Conservation (phyloP, 306 rosid genomes). For the Alnus glutinosa region DNA sequence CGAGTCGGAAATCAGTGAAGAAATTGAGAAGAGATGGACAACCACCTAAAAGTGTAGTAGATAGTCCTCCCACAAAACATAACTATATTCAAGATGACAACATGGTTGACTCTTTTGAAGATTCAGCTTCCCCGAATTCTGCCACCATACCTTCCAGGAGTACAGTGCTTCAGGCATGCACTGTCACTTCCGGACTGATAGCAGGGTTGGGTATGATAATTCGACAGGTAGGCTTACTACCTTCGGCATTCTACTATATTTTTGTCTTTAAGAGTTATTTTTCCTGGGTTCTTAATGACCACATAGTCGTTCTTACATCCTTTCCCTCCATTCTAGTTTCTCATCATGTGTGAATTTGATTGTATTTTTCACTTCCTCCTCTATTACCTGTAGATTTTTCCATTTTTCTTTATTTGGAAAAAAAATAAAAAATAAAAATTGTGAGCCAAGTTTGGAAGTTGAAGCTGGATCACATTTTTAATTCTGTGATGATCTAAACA, state of each 20-base stretch:
- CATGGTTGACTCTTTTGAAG: slow-evolving; percentile 32
- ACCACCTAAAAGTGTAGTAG: slow-evolving; percentile 27
- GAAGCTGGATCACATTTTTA: neutral
- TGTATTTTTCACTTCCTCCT: neutral
- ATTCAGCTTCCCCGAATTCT: slow-evolving; percentile 38
- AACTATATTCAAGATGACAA: slow-evolving; percentile 44
- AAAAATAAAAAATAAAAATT: neutral
- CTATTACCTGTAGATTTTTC: neutral
- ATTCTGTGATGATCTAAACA: neutral
- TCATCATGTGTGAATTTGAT: neutral
- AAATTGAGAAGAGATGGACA: slow-evolving; percentile 45
- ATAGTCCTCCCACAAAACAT: slow-evolving; percentile 40
- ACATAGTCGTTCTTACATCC: neutral
- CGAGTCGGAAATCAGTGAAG: slow-evolving; percentile 55
- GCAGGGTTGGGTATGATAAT: slow-evolving; percentile 68
- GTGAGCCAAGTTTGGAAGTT: neutral
- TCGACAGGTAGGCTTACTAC: slow-evolving; percentile 58
- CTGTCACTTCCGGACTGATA: slow-evolving; percentile 65
- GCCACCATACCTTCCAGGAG: slow-evolving; percentile 53
- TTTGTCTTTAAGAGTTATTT: neutral
- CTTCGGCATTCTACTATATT: neutral
- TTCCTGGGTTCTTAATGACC: neutral
- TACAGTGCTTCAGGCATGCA: slow-evolving; percentile 82
- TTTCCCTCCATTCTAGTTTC: neutral
- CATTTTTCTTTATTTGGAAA: neutral